Evolutionary conservation across 2,329 filamentous ascomycete genomes (phyloP).

Genomic region (Ophiocordyceps robertsii): DNA sequence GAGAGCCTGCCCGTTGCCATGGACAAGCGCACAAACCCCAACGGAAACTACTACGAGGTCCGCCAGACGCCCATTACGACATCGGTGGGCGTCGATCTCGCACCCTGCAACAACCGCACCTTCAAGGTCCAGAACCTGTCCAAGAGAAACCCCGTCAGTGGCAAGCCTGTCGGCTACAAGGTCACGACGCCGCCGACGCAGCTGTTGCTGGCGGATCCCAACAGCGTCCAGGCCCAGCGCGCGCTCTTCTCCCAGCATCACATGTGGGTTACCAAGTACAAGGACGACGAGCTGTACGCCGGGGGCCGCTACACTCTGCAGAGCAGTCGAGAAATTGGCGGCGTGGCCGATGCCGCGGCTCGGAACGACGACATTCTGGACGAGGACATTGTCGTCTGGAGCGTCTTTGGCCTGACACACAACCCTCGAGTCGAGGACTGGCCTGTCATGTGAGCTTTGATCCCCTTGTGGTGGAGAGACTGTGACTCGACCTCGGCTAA

Average conservation of each 20-base stretch:
- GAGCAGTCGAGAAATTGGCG: slow-evolving; percentile 19
- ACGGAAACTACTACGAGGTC: slow-evolving; percentile 30
- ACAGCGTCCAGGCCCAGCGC: slow-evolving; percentile 24
- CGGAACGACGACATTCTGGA: slow-evolving; percentile 33
- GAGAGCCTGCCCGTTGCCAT: slow-evolving; percentile 30
- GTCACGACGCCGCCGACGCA: slow-evolving; percentile 26
- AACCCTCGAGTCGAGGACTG: slow-evolving; percentile 54
- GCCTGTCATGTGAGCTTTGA: slow-evolving; percentile 43
- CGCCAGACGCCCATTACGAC: slow-evolving; percentile 30
- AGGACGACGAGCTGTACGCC: slow-evolving; percentile 30
- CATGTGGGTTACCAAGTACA: slow-evolving; percentile 31
- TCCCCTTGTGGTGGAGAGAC: too few species aligned
- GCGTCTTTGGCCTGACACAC: slow-evolving; percentile 48
- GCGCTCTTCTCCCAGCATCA: slow-evolving; percentile 29
- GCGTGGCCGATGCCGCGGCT: slow-evolving; percentile 24
- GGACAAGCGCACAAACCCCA: slow-evolving; percentile 28
- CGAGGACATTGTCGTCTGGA: slow-evolving; percentile 42
- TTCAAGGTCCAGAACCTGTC: slow-evolving; percentile 36
- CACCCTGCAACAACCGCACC: slow-evolving; percentile 31
- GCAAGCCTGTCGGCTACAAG: slow-evolving; percentile 34
- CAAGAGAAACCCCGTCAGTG: slow-evolving; percentile 26
- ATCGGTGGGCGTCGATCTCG: slow-evolving; percentile 32
- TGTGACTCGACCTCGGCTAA: too few species aligned
- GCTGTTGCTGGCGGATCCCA: slow-evolving; percentile 24
- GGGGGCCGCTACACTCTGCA: slow-evolving; percentile 29